phyloP scores from a whole-genome alignment of 306 rosid species.

The Prunus mume region DNA sequence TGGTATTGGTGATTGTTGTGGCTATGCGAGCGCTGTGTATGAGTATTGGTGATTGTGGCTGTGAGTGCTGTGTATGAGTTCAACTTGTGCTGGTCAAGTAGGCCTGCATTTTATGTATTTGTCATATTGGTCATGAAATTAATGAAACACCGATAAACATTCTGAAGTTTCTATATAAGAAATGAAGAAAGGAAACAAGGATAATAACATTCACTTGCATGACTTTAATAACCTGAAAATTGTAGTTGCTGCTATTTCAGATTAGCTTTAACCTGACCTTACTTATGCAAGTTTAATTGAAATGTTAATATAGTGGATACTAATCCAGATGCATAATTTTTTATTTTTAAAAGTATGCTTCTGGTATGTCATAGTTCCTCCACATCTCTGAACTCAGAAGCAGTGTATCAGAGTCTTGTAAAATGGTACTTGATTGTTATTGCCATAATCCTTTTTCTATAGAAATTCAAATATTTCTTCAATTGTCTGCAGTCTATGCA shows the following conservation, averaged over 20 bases:
- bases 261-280: not conserved
- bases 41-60: conserved; percentile 3
- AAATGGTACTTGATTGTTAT: not conserved
- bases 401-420: not conserved
- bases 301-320: not conserved
- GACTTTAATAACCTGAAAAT: not conserved
- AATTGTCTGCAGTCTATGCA: conserved; percentile 54
- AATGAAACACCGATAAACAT: not conserved
- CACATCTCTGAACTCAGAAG: not conserved
- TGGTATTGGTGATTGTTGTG: not conserved
- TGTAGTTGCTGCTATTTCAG: not conserved
- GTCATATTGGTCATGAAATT: conserved; percentile 1
- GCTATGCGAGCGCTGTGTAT: not conserved
- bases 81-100: not conserved
- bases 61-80: not conserved
- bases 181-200: not conserved
- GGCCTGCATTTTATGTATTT: not conserved
- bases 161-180: not conserved
- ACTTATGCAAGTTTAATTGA: not conserved
- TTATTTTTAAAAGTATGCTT: not conserved
- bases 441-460: not conserved
- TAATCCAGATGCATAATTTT: not conserved
- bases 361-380: not conserved
- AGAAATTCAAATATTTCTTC: not conserved
- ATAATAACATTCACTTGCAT: not conserved